These are phyloP conservation scores for Xylaria flabelliformis DNA, from an alignment of 495 filamentous ascomycete species.

Conservation along the genomic window DNA sequence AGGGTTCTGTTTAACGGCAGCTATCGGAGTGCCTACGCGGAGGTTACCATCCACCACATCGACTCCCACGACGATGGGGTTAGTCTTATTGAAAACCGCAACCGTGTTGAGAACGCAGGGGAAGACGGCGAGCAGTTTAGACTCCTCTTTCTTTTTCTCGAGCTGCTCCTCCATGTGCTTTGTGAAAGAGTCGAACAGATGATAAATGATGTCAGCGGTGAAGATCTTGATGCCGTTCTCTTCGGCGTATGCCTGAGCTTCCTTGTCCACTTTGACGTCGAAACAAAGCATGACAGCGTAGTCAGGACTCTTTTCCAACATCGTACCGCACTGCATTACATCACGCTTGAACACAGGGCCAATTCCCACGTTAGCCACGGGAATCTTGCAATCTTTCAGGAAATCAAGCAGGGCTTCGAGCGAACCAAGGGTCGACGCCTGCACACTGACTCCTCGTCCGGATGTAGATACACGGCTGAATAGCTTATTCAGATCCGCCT, in stretches of 20 bases:
- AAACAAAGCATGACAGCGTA: slow-evolving; percentile 99
- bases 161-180: slow-evolving; percentile 85
- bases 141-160: slow-evolving; percentile 94
- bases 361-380: slow-evolving; percentile 96
- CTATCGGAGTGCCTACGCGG: slow-evolving; percentile 83
- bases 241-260: slow-evolving; percentile 88
- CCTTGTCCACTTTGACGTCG: slow-evolving; percentile 99
- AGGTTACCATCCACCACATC: slow-evolving; percentile 92
- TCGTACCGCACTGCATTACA: slow-evolving; percentile 93
- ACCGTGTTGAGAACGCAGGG: slow-evolving; percentile 89
- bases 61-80: slow-evolving; percentile 93
- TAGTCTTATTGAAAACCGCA: slow-evolving; percentile 97
- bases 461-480: slow-evolving; percentile 88
- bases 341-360: slow-evolving; percentile 98
- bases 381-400: slow-evolving; percentile 91
- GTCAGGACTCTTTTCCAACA: slow-evolving; percentile 96
- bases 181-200: slow-evolving; percentile 96
- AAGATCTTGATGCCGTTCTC: slow-evolving; percentile 98
- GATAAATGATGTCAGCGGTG: slow-evolving; percentile 98
- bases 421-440: slow-evolving; percentile 96
- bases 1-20: slow-evolving; percentile 79
- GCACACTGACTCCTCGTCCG: slow-evolving; percentile 92
- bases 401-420: slow-evolving; percentile 97
- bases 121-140: slow-evolving; percentile 94
- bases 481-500: slow-evolving; percentile 90